Evolutionary conservation across 2,329 filamentous ascomycete species (phyloP), one percentile per base, ranked within the genome.

Genomic region (Phialophora verrucosa): DNA sequence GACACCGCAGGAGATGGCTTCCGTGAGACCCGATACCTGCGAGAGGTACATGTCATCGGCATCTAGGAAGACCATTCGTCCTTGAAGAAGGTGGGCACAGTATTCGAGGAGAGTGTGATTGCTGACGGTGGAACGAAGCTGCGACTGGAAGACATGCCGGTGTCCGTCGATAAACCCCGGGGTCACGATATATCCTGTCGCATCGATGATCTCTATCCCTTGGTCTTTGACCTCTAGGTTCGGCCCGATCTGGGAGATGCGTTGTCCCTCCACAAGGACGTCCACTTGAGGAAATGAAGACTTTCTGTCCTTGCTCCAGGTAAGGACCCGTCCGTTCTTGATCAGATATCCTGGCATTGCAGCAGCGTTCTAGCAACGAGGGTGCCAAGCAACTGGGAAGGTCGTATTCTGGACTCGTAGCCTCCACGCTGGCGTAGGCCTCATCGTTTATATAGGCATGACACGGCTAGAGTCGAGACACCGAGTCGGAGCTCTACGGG

Each of bases 31-130:
- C 6, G 58, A 53, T 12, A 69, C 61, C 44, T 70, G 66, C 12
- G 80, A 78, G 74, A 80, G 80, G 70, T 81, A 83, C 3, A 82
- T 70, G 58, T 84, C 82, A 3, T 78, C 74, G 4, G 76, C 69
- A 56, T 79, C 69, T 10, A 70, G 73, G 29, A 73, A 75, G 20
- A 76, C 71, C 27, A 77, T 72, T 50, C 81, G 81, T 32, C 79
- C 80, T 53, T 73, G 69, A 76, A 62, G 80, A 83, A 8, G 54
- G 79, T 78, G 38, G 2, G 75, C 68, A 70, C 81, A 73, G 65
- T 82, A 82, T n/a, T 81, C 74, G 2, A 82, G 50, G 25, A 82
- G 67, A 4, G 75, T 71, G 12, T 82, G 66, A 64, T 80, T 71
- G 1, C 73, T 73, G 74, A 79, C 77, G 25, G 74, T 70, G 6